Evolutionary conservation across 2,329 filamentous ascomycete species (phyloP).

Genomic region (Colletotrichum tanaceti): DNA sequence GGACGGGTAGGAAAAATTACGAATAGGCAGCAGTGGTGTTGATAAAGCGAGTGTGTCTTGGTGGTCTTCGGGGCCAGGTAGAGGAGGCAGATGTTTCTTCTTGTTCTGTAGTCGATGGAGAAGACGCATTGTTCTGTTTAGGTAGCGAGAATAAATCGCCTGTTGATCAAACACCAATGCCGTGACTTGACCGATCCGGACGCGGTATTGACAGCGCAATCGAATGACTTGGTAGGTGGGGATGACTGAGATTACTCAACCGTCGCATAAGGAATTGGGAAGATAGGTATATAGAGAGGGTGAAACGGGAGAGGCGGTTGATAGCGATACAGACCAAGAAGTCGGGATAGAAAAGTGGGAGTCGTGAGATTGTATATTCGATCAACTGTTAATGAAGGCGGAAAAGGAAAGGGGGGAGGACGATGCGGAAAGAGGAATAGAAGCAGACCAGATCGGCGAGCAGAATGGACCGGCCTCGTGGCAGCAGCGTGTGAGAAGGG

Average conservation of each 20-base stretch:
- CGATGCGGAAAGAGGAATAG: neutral
- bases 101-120: conserved; percentile 29
- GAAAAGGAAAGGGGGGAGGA: neutral
- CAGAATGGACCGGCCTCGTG: conserved; percentile 23
- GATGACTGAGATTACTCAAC: neutral
- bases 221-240: neutral
- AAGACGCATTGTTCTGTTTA: conserved; percentile 27
- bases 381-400: no score
- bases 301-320: neutral
- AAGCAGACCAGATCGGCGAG: conserved; percentile 19
- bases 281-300: neutral
- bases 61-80: neutral
- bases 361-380: conserved; percentile 2
- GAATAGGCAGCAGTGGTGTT: conserved; percentile 16
- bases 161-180: conserved; percentile 7
- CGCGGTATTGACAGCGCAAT: neutral
- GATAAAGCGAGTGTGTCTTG: neutral
- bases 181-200: no score
- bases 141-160: neutral
- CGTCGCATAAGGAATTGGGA: neutral
- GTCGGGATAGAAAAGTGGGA: neutral
- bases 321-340: neutral
- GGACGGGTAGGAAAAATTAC: conserved; percentile 45
- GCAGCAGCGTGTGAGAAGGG: conserved; percentile 31
- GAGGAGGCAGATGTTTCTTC: conserved; percentile 13